Evolutionary conservation across 352 stramenopile genomes (phyloP).

Genomic region (Globisporangium cederbergense): DNA sequence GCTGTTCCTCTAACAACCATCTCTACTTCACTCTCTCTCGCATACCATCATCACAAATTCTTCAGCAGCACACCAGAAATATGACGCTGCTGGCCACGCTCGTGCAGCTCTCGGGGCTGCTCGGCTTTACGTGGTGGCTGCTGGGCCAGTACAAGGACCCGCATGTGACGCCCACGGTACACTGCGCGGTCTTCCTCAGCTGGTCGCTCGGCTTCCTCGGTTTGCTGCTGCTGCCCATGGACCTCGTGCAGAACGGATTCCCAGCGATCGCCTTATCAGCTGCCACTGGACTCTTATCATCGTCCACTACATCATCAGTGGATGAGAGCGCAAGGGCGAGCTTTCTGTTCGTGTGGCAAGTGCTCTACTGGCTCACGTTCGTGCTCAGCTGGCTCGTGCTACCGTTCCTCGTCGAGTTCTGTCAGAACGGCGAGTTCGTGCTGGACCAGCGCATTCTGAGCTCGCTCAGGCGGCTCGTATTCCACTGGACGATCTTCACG

Average conservation of each 20-base stretch:
- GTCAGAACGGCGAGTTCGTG: conserved; percentile 60
- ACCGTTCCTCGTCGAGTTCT: conserved; percentile 59
- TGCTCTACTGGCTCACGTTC: conserved; percentile 70
- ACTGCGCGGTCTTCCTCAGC: conserved; percentile 47
- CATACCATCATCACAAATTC: too few relatives aligned
- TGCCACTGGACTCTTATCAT: neutral
- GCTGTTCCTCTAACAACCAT: too few relatives aligned
- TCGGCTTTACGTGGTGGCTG: conserved; percentile 61
- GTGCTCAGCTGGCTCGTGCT: conserved; percentile 58
- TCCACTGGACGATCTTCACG: conserved; percentile 57
- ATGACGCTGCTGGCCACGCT: conserved; percentile 47
- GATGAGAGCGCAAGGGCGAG: neutral
- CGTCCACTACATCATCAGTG: neutral
- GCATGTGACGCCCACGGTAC: conserved; percentile 31
- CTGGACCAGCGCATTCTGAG: conserved; percentile 30
- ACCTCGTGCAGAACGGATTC: conserved; percentile 44
- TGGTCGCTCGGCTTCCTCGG: conserved; percentile 63
- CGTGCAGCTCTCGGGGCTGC: conserved; percentile 36
- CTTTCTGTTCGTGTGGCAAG: conserved; percentile 44
- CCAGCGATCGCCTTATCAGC: neutral
- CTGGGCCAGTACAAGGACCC: conserved; percentile 55
- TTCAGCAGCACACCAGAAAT: too few relatives aligned
- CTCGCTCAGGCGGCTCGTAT: conserved; percentile 39
- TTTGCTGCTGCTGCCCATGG: conserved; percentile 57
- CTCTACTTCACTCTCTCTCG: too few relatives aligned